Base-by-base conservation (phyloP, 805 yeast species). In the Cyberlindnera amylophila region DNA sequence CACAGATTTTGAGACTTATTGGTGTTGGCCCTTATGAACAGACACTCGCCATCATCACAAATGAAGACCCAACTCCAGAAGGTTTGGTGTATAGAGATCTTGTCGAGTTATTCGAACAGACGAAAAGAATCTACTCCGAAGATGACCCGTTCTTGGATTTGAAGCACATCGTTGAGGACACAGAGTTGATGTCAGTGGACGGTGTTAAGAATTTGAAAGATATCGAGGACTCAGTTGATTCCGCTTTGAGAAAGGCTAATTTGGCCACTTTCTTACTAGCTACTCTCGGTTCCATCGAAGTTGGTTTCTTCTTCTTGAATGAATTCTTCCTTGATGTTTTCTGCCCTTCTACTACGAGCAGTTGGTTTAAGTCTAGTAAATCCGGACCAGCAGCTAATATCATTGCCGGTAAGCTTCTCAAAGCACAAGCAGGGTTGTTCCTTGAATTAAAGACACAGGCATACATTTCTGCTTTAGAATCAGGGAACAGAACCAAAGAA, bases 371-470 rank as follows among this genome's bases (percentile, higher is more conserved):
- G 11, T 32, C 38, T 3, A 29, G 21, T 21, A 34, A 31, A 33
- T 21, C 15, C 1, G 44, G 44, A 4, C 29, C 35, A 3, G 28
- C 38, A 14, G 24, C 32, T 11, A 74, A 43, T 13, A 15, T 46
- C 26, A 42, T 46, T 17, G 47, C 58, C 19, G 71, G 88, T 4
- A 77, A 81, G 52, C 67, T 93, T 32, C 66, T 88, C 45, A 89
- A 89, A 59, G 77, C 85, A 9, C 96, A 87, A 53, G 89, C 93
- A 0, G 79, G 77, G 11, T 64, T 93, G 38, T 88, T 74, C 52
- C 69, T 93, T 31, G 97, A 93, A 52, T 72, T 93, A 59, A 93
- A 93, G 61, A 93, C 99, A 0, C 99, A 93, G 63, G 96, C 96
- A 0, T 93, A 80, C 58, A 89, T 93, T 16, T 82, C 96, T 1